Evolutionary conservation across 1,139 yeast genomes (phyloP), one percentile per base, ranked within the genome.

Genomic region (Suhomyces atakaporum): DNA sequence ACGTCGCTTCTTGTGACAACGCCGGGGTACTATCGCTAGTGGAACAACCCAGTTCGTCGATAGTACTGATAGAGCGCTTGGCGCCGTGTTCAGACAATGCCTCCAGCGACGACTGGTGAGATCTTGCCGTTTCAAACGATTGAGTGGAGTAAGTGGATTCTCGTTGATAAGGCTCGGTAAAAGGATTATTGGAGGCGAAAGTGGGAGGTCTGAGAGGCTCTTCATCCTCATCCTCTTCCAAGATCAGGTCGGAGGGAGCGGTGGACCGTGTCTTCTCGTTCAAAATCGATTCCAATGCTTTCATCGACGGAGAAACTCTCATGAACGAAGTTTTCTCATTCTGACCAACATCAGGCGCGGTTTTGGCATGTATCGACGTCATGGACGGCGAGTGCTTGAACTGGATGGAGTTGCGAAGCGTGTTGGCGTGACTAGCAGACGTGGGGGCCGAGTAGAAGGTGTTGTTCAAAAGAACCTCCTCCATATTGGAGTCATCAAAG

Each of bases 251-350:
- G 22, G 11, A 20, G 24, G 21, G 11, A 15, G 28, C 4, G 9
- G 27, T 29, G 14, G 26, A 21, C 12, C 25, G 36, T 3, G 41
- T 19, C 27, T 61, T 60, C 40, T 62, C 64, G 38, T 64, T 69
- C 33, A 77, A 58, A 14, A 74, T 72, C 34, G 56, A 61, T 47
- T 75, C 80, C 45, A 77, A 58, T 2, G 79, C 79, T 46, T 71
- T 73, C 50, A 77, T 66, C 26, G 79, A 73, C 6, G 83, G 83
- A 29, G 80, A 75, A 21, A 63, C 63, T 31, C 66, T 66, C 72
- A 77, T 74, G 27, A 76, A 69, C 31, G 73, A 62, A 2, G 81
- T 73, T 52, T 50, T 43, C 24, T 37, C 33, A 13, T 27, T 21
- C 14, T 18, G 27, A 26, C 16, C 29, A 9, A 29, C 23, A 20